Evolutionary conservation across 805 yeast species (phyloP), one percentile per base, ranked within the genome.

Genomic region (Torulaspora gathmanii): DNA sequence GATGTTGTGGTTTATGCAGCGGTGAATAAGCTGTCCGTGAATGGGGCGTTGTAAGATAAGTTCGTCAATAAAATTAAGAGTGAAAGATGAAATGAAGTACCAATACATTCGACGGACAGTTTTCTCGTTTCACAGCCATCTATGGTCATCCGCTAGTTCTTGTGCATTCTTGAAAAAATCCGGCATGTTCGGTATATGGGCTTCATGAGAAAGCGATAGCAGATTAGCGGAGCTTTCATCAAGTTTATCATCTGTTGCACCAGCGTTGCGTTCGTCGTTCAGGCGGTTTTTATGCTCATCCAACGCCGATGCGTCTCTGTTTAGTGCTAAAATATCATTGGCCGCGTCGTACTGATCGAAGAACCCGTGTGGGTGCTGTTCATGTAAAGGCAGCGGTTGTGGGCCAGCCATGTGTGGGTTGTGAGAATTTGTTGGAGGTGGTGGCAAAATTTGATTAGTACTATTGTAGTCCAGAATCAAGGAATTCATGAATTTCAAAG

Each of bases 401-500:
- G 48, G 37, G 13, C 42, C 51, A 37, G 40, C 40, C 8, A 45
- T 35, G n/a, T 30, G 33, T 23, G 47, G 37, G 9, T 35, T 34
- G 6, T 42, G 50, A 5, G 46, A 13, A 22, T 36, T 42, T 13
- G 43, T 10, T 19, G 48, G 37, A 35, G 45, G 42, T 11, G 55
- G 57, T 13, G 58, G 55, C 30, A 56, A 38, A 10, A 60, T 55
- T 16, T 62, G 56, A 39, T 67, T 63, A 10, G 70, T 53, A 34
- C 68, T 60, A 47, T 70, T 70, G 44, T 65, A 68, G 29, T 77
- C 81, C 42, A 73, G 52, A 3, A 80, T 77, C 54, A 71, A 72
- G n/a, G 78, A 70, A 54, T 77, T 76, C 65, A 80, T 68, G 50
- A 72, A 78, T 48, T 72, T 74, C 39, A 80, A 63, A 1, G 82